These are phyloP conservation scores for Lachancea mirantina DNA, from an alignment of 805 yeast species.

Conservation along the genomic window DNA sequence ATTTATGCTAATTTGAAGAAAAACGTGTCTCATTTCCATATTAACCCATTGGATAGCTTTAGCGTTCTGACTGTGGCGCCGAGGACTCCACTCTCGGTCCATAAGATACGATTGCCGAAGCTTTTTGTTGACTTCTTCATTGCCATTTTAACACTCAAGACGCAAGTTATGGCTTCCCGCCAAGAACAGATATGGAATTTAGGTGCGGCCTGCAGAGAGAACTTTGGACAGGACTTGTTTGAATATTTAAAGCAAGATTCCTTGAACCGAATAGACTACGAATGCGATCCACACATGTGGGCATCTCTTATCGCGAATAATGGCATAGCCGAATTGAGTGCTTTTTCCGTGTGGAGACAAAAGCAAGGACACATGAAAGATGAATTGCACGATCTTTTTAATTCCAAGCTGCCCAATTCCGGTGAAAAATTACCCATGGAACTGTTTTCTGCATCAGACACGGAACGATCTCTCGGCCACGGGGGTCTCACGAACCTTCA, in stretches of 20 bases:
- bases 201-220: constrained; percentile 3
- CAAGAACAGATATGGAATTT: constrained; percentile 10
- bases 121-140: constrained; percentile 17
- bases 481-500: neutral
- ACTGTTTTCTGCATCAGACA: neutral
- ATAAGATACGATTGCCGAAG: constrained; percentile 37
- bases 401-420: constrained; percentile 4
- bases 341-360: constrained; percentile 21
- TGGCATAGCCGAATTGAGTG: constrained; percentile 2
- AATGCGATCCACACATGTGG: constrained; percentile 1
- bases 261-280: constrained; percentile 1
- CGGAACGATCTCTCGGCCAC: neutral
- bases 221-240: neutral
- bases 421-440: neutral
- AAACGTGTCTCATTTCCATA: constrained; percentile 12
- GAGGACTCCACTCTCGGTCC: constrained; percentile 83
- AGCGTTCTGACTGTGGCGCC: constrained; percentile 67
- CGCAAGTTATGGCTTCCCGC: constrained; percentile 8
- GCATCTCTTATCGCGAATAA: neutral
- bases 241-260: neutral
- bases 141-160: constrained; percentile 14
- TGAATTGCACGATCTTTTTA: constrained; percentile 13
- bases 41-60: constrained; percentile 24
- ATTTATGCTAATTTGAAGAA: neutral
- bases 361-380: constrained; percentile 15